Base-by-base conservation (phyloP, 2,329 filamentous ascomycete species). In the Basipetospora chlamydospora region DNA sequence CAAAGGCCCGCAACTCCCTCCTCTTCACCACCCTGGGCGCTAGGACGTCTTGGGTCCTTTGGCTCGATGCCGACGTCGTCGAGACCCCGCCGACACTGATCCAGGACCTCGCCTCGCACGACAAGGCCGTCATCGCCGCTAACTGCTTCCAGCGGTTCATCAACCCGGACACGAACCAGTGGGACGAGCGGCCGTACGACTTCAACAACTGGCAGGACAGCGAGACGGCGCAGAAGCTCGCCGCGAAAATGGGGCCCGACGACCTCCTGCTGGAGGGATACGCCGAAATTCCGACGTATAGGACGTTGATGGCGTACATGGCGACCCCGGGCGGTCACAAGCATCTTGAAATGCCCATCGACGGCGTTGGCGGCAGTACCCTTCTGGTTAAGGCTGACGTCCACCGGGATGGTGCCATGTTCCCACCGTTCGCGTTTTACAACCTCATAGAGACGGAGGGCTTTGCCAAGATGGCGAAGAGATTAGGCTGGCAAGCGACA, bases 131-230 rank as follows among this genome's bases (percentile, higher is more conserved):
- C 43, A 81, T 96, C 38, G 86, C 87, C 1, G 85, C 90, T 35
- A 98, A 98, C 55, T 96, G 88, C 65, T 95, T 81, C 66, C 90
- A 98, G 61, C 69, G 80, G 43, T 96, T 74, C 60, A 71, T 70
- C 32, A 79, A 95, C 43, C 48, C 64, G 1, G 69, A 80, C 11
- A 77, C 71, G 35, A 78, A 80, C 49, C 67, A 74, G 44, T 72
- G 73, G 63, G 74, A 77, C 29, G 75, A 88, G 51, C 75, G 90
- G 4, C 77, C 87, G 0, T 98, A 98, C 56, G 90, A 98, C 60
- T 96, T 79, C 67, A 98, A 98, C 63, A 93, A 82, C 54, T 98
- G 90, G 90, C 77, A 88, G 50, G 90, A 98, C 53, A 93, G 83
- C 52, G 70, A 78, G 1, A 78, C 70, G 2, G 88, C 90, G 1